Evolutionary conservation across 495 filamentous ascomycete species (phyloP), one percentile per base, ranked within the genome.

Genomic region (Penicillium atrosanguineum): DNA sequence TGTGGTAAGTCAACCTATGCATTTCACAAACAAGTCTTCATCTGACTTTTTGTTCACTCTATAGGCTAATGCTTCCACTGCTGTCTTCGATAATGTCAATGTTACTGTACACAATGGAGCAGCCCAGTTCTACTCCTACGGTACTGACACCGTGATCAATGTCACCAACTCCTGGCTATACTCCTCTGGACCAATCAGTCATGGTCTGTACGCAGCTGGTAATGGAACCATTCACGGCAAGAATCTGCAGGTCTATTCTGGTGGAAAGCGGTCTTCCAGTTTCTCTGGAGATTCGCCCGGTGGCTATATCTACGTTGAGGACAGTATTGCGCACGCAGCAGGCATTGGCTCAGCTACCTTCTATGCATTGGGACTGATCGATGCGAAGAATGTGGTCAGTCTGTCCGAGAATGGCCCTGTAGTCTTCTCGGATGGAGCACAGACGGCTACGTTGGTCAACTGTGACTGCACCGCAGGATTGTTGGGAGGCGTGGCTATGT

Each of bases 131-230:
- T 59, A 59, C 41, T 44, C 56, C 2, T 59, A 59, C 12, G 56
- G 56, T 21, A 45, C 40, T 14, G 53, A 49, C 21, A 57, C 56
- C 6, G 54, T 56, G 11, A 46, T 63, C 2, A 28, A 60, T 16
- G 56, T 63, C n/a, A 60, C 37, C 39, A 44, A 57, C 28, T 26
- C 60, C 5, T 55, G 54, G 52, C 50, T 63, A 6, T 63, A 63
- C 47, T 56, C 52, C 18, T 63, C 60, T 3, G 60, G 60, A 0
- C 60, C 60, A 1, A 53, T 60, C 2, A 50, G 49, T 3, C 60
- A 60, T 37, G 56, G 53, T 4, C 42, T 63, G 5, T 63, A 63
- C 18, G 60, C 60, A 1, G 46, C 52, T 5, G 60, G 56, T 1
- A 54, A 63, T 16, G 60, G 60, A 6, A 63, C 60, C 19, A 53